Base-by-base conservation (phyloP, 768 basidiomycete genomes). In the Kondoa subrosea region DNA sequence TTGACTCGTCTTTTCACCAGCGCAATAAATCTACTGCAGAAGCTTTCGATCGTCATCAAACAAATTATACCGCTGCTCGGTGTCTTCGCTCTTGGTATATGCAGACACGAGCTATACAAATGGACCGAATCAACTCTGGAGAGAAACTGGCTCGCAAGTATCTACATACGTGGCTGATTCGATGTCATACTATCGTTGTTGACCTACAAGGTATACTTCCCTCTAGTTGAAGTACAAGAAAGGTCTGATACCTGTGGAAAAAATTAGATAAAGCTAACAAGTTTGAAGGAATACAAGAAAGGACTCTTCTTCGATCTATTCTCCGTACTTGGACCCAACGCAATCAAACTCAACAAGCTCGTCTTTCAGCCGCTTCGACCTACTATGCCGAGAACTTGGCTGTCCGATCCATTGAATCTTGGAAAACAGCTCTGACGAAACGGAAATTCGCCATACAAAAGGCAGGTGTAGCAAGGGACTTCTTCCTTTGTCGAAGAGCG, bases 391-490 rank as follows among this genome's bases (percentile, higher is more conserved):
- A 12, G 21, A 50, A 50, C 40, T 21, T 50, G 21, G 40, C 40
- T 50, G 40, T 50, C 40, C 40, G 40, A 50, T 50, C 40, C 21
- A 21, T 50, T 8, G 40, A 50, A 50, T 50, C 40, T 8, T 50
- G 40, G 40, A 50, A 50, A 50, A 21, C 40, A 8, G 40, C 40
- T 50, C 30, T 60, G 25, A 12, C 68, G n/a, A 34, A 21, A 14
- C 32, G 56, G 25, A n/a, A 27, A 15, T 15, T 64, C 30, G 65
- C 65, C 17, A n/a, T 31, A 25, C 64, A 58, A 8, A 69, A 69
- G 58, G 68, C 68, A 21, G 33, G 34, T n/a, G 68, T 69, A 29
- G 68, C 68, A 30, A 26, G 64, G 30, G 32, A 57, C 14, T 69
- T 69, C 68, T 69, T 69, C 32, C 31, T 66, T 15, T 65, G 32